Conservation (phyloP, 768 basidiomycete species). For the Tephrocybe sp. region DNA sequence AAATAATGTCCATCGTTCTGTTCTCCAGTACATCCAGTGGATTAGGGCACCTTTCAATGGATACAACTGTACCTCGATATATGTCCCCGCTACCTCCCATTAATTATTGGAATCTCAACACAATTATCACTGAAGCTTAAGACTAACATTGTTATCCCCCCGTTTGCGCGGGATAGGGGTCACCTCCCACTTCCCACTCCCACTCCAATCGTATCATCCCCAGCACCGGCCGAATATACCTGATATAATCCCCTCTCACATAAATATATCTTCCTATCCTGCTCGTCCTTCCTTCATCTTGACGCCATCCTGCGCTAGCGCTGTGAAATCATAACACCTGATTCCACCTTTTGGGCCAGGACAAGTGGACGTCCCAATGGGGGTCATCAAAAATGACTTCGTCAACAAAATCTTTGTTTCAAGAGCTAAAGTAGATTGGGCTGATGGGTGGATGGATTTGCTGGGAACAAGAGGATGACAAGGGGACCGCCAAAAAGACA, state of each 20-base stretch:
- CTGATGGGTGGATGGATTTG: slow-evolving; percentile 8
- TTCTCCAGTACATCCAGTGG: too few relatives aligned
- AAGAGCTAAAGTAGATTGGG: slow-evolving; percentile 21
- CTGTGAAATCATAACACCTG: slow-evolving; percentile 11
- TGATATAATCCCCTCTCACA: background rate
- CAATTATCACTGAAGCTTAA: too few relatives aligned
- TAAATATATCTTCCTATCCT: slow-evolving; percentile 1
- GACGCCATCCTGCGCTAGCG: background rate
- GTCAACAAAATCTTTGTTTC: slow-evolving; percentile 24
- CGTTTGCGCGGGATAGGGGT: too few relatives aligned
- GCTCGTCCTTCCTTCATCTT: background rate
- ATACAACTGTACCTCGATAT: too few relatives aligned
- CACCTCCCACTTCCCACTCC: too few relatives aligned
- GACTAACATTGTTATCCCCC: slow-evolving; percentile 18
- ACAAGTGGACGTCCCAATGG: slow-evolving; percentile 35
- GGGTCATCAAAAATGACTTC: slow-evolving; percentile 19
- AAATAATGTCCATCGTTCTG: too few relatives aligned
- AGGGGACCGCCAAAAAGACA: too few relatives aligned
- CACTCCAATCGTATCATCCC: slow-evolving; percentile 19
- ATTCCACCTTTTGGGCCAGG: slow-evolving; percentile 17
- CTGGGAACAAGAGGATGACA: too few relatives aligned
- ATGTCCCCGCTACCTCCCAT: too few relatives aligned
- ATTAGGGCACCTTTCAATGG: too few relatives aligned
- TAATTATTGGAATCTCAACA: slow-evolving; percentile 38
- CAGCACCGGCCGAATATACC: slow-evolving; percentile 15